Conservation (phyloP, 805 yeast species). For the Monosporozyma yasuniensis region DNA sequence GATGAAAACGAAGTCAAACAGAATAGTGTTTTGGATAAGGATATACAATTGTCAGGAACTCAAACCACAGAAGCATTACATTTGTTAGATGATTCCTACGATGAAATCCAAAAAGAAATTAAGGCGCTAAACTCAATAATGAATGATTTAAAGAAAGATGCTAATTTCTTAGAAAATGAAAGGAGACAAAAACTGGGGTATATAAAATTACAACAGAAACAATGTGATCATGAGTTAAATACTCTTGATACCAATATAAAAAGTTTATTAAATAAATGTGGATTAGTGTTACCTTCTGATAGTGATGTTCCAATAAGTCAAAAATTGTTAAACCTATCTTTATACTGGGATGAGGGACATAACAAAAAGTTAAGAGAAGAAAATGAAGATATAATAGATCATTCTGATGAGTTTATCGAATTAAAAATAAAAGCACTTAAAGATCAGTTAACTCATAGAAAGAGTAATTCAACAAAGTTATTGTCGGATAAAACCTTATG, state of each 20-base stretch:
- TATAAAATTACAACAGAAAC: conserved; percentile 10
- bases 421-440: conserved; percentile 16
- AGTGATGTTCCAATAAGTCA: conserved; percentile 4
- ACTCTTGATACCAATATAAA: conserved; percentile 9
- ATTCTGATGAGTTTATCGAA: conserved; percentile 20
- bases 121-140: conserved; percentile 16
- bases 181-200: conserved; percentile 9
- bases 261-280: conserved; percentile 2
- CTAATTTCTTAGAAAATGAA: conserved; percentile 18
- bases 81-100: conserved; percentile 8
- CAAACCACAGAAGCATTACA: conserved; percentile 6
- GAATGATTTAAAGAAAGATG: conserved; percentile 18
- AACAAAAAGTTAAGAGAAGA: conserved; percentile 7
- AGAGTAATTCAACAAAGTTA: conserved; percentile 14
- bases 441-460: conserved; percentile 18
- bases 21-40: neutral
- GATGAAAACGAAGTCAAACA: neutral
- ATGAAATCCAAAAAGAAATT: conserved; percentile 12
- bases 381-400: conserved; percentile 13
- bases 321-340: conserved; percentile 9
- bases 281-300: conserved; percentile 5
- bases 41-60: neutral
- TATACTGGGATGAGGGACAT: neutral
- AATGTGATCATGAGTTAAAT: conserved; percentile 10
- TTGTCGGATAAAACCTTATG: conserved; percentile 14